A percentile compares a stretch with the other conserved stretches of the same genome.
Conservation (phyloP, 208 protist species). For the Acanthamoeba castellanii region DNA sequence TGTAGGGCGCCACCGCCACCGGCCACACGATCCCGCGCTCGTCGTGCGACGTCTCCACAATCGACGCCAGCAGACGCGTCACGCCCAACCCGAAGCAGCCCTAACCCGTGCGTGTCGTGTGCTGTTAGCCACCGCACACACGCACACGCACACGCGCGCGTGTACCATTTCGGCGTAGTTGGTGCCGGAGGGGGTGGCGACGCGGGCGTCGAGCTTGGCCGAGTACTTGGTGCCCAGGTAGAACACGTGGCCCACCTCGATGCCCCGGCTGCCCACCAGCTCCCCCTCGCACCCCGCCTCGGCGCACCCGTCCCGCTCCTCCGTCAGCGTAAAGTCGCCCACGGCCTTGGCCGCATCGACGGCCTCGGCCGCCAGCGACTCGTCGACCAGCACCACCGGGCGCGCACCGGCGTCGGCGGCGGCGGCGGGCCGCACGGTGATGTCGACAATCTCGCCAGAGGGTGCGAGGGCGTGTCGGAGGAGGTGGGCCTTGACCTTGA, state of each 20-base stretch:
- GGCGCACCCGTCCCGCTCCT: neutral
- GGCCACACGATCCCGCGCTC: conserved; percentile 71
- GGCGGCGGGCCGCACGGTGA: neutral
- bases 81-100: conserved; percentile 87
- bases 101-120: conserved; percentile 56
- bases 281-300: neutral
- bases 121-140: neutral
- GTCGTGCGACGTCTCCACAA: conserved; percentile 76
- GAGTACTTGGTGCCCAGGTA: conserved; percentile 87
- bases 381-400: neutral
- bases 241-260: conserved; percentile 89
- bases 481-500: conserved; percentile 33
- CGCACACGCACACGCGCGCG: neutral
- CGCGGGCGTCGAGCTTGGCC: conserved; percentile 63
- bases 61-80: conserved; percentile 76
- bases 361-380: neutral
- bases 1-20: conserved; percentile 75
- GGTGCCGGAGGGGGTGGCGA: neutral
- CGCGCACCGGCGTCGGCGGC: neutral
- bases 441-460: neutral
- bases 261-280: conserved; percentile 74
- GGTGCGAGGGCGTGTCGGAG: neutral
- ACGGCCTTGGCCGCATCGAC: neutral
- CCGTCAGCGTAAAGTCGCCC: conserved; percentile 25
- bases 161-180: conserved; percentile 15